These are phyloP conservation scores for Pichia ethanolica DNA, from an alignment of 805 yeast species.

Conservation along the genomic window DNA sequence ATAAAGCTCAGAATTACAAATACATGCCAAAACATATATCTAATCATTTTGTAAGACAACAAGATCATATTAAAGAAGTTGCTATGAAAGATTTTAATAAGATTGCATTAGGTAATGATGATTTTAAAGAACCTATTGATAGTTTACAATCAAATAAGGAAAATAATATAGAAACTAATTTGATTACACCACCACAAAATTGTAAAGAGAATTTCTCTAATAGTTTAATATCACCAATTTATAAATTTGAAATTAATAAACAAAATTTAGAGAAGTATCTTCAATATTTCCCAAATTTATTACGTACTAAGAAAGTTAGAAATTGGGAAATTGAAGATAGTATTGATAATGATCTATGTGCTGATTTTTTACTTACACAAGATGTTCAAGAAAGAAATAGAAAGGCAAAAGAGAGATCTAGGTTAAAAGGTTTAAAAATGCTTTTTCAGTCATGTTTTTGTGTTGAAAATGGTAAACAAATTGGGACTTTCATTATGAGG, in stretches of 20 bases:
- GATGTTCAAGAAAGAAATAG: slow-evolving; percentile 34
- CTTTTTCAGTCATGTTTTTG: slow-evolving; percentile 35
- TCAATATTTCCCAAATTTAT: slow-evolving; percentile 9
- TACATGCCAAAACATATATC: slow-evolving; percentile 10
- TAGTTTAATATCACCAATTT: slow-evolving; percentile 19
- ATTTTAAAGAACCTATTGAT: neutral
- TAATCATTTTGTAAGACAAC: slow-evolving; percentile 18
- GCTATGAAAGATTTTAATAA: slow-evolving; percentile 20
- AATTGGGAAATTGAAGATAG: slow-evolving; percentile 26
- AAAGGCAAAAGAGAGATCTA: slow-evolving; percentile 21
- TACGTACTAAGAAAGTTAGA: slow-evolving; percentile 19
- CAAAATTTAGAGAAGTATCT: slow-evolving; percentile 11
- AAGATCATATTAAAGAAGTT: slow-evolving; percentile 15
- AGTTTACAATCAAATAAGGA: neutral
- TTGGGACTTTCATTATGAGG: slow-evolving; percentile 39
- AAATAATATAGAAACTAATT: neutral
- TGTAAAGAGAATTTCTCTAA: slow-evolving; percentile 19
- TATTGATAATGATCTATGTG: slow-evolving; percentile 54
- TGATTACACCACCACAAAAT: slow-evolving; percentile 20
- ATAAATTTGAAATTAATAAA: slow-evolving; percentile 22
- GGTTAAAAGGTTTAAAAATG: slow-evolving; percentile 36
- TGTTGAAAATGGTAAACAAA: slow-evolving; percentile 24
- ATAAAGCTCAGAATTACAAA: slow-evolving; percentile 1
- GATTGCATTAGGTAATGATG: slow-evolving; percentile 13
- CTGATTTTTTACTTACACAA: slow-evolving; percentile 55